Percentiles rank a stretch among this genome's conserved stretches.
Conservation (phyloP, 2,329 filamentous ascomycete species). For the Talaromyces amestolkiae region DNA sequence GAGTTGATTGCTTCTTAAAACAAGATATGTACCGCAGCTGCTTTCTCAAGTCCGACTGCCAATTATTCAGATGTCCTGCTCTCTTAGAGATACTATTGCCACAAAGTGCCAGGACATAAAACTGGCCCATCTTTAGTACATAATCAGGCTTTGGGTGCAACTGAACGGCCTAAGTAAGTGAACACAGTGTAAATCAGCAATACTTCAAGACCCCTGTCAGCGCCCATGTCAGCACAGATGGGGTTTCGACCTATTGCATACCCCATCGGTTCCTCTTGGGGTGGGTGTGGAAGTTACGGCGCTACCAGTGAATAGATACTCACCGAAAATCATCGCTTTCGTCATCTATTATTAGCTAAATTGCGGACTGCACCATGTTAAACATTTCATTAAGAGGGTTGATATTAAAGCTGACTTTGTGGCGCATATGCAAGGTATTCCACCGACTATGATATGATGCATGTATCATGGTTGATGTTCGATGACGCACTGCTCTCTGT, state of each 20-base stretch:
- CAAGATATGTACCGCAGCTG: not conserved
- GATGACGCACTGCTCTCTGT: not conserved
- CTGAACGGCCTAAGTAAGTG: too few species aligned
- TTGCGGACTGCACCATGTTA: not conserved
- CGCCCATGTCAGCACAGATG: not conserved
- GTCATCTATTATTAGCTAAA: not conserved
- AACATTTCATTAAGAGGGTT: not conserved
- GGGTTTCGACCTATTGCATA: not conserved
- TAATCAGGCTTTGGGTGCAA: not conserved
- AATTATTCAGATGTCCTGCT: not conserved
- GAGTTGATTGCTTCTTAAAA: not conserved
- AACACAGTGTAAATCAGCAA: not conserved
- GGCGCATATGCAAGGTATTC: not conserved
- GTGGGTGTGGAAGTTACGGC: not conserved
- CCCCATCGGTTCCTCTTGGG: not conserved
- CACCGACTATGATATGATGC: not conserved
- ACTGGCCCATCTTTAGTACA: not conserved
- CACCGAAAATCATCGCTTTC: not conserved
- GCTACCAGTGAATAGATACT: not conserved
- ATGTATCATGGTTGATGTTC: not conserved
- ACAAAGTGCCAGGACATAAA: not conserved
- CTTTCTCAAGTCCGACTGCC: too few species aligned
- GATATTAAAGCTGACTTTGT: not conserved
- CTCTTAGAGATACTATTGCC: not conserved
- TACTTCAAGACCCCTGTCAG: not conserved